Conservation (phyloP, 495 filamentous ascomycete genomes). For the Hypoxylon rickii region DNA sequence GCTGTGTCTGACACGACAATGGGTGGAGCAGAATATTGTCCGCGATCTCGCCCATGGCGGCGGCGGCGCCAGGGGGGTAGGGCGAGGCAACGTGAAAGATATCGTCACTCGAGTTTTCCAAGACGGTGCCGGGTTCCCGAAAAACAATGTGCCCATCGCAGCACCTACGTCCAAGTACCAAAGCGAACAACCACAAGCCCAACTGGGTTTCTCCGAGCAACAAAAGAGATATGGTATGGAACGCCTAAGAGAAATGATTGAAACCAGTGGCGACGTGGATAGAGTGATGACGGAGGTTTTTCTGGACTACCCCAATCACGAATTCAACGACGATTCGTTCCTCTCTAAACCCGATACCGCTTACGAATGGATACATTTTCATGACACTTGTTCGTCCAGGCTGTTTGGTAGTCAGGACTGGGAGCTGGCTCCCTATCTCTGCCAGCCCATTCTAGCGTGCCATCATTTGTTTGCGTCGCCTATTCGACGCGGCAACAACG, state of each 20-base stretch:
- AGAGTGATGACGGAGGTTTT: slow-evolving; percentile 82
- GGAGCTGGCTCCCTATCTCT: slow-evolving; percentile 84
- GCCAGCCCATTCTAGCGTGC: slow-evolving; percentile 83
- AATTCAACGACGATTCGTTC: slow-evolving; percentile 90
- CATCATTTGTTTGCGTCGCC: slow-evolving; percentile 85
- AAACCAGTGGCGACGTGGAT: slow-evolving; percentile 86
- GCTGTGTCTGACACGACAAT: slow-evolving; percentile 68
- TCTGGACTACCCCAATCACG: slow-evolving; percentile 76
- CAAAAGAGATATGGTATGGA: slow-evolving; percentile 77
- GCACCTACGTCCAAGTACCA: slow-evolving; percentile 35
- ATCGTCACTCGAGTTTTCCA: slow-evolving; percentile 84
- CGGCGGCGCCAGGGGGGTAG: slow-evolving; percentile 74
- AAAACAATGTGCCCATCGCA: slow-evolving; percentile 44
- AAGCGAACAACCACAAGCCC: slow-evolving; percentile 53
- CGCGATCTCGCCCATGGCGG: slow-evolving; percentile 72
- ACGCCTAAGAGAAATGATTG: slow-evolving; percentile 83
- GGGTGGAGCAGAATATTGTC: slow-evolving; percentile 81
- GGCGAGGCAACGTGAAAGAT: slow-evolving; percentile 78
- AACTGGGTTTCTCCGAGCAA: slow-evolving; percentile 71
- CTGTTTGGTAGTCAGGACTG: slow-evolving; percentile 81
- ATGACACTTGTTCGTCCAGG: slow-evolving; percentile 77
- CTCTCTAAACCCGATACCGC: slow-evolving; percentile 84
- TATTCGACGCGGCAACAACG: slow-evolving; percentile 45
- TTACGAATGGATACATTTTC: slow-evolving; percentile 94
- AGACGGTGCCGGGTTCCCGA: slow-evolving; percentile 83